These are phyloP conservation scores for Phytophthora agathidicida DNA, from an alignment of 352 stramenopile genomes.

Conservation along the genomic window DNA sequence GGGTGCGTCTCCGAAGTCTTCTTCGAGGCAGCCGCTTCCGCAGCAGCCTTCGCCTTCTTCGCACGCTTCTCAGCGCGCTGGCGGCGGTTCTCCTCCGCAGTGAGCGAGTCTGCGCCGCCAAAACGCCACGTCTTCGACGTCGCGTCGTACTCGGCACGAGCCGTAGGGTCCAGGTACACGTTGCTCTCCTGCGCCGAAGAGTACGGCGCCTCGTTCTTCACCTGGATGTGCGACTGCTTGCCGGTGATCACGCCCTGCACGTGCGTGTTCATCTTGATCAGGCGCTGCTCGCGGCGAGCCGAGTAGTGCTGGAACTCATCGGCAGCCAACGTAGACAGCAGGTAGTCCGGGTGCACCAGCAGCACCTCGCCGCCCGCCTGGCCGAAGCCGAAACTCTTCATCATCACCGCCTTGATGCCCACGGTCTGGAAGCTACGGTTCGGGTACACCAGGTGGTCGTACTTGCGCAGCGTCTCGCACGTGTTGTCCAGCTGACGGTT, in stretches of 20 bases:
- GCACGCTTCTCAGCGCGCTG: slow-evolving; percentile 45
- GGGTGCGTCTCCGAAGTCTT: slow-evolving; percentile 22
- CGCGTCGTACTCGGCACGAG: slow-evolving; percentile 77
- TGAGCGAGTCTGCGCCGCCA: slow-evolving; percentile 43
- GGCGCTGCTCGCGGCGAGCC: slow-evolving; percentile 58
- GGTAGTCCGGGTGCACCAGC: slow-evolving; percentile 61
- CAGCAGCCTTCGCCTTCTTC: slow-evolving; percentile 53
- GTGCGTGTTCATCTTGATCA: slow-evolving; percentile 81
- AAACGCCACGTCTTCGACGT: slow-evolving; percentile 78
- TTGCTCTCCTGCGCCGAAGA: slow-evolving; percentile 78
- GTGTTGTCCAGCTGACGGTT: slow-evolving; percentile 89
- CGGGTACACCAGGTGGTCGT: slow-evolving; percentile 81
- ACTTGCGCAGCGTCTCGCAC: slow-evolving; percentile 66
- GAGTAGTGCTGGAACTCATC: slow-evolving; percentile 66
- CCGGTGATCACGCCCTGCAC: slow-evolving; percentile 75
- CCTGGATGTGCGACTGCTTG: slow-evolving; percentile 76
- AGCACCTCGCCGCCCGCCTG: slow-evolving; percentile 78
- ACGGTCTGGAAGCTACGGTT: slow-evolving; percentile 81
- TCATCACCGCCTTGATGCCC: slow-evolving; percentile 78
- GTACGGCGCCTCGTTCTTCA: slow-evolving; percentile 88
- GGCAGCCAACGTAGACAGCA: slow-evolving; percentile 22
- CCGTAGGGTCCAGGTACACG: slow-evolving; percentile 86
- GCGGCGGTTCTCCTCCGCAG: slow-evolving; percentile 38
- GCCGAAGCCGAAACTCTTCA: slow-evolving; percentile 89
- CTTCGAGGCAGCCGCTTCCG: slow-evolving; percentile 14